These are phyloP conservation scores for Penicillium maclennaniae DNA, from an alignment of 495 filamentous ascomycete genomes.

Conservation along the genomic window DNA sequence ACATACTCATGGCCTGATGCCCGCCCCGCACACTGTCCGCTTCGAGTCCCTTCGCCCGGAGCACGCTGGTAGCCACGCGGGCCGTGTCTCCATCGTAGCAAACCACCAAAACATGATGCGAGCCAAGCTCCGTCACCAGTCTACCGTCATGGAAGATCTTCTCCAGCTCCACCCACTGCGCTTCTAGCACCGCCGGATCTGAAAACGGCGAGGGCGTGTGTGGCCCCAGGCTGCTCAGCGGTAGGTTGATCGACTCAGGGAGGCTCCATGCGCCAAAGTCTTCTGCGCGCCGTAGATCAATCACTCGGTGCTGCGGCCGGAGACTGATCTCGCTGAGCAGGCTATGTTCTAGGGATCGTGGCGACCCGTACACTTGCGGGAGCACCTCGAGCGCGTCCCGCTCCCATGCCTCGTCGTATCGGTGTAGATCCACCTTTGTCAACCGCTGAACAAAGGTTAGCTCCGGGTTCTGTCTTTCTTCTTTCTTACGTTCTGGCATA, in stretches of 20 bases:
- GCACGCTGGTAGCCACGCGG: slow-evolving; percentile 49
- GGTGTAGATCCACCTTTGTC: slow-evolving; percentile 48
- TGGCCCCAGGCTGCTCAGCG: slow-evolving; percentile 28
- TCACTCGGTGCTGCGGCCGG: slow-evolving; percentile 26
- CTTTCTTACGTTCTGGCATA: not conserved
- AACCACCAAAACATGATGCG: slow-evolving; percentile 42
- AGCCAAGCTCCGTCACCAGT: slow-evolving; percentile 23
- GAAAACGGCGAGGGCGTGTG: slow-evolving; percentile 44
- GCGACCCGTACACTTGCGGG: slow-evolving; percentile 31
- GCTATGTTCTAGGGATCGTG: slow-evolving; percentile 21
- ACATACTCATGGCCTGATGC: slow-evolving; percentile 27
- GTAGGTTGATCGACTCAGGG: slow-evolving; percentile 43
- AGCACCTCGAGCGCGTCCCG: slow-evolving; percentile 37
- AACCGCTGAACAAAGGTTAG: slow-evolving; percentile 32
- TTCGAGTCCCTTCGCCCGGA: slow-evolving; percentile 47
- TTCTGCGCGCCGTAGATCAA: slow-evolving; percentile 38
- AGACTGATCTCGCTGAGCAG: slow-evolving; percentile 24
- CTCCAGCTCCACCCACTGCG: slow-evolving; percentile 45
- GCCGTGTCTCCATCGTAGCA: slow-evolving; percentile 54
- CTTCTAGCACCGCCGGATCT: slow-evolving; percentile 39
- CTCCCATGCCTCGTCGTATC: slow-evolving; percentile 54
- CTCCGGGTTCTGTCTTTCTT: no score
- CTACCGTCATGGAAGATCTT: slow-evolving; percentile 28
- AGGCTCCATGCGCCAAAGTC: slow-evolving; percentile 45
- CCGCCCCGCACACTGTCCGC: slow-evolving; percentile 50